Evolutionary conservation across 805 yeast species (phyloP), one percentile per base, ranked within the genome.

Genomic region (Candida peoriensis): DNA sequence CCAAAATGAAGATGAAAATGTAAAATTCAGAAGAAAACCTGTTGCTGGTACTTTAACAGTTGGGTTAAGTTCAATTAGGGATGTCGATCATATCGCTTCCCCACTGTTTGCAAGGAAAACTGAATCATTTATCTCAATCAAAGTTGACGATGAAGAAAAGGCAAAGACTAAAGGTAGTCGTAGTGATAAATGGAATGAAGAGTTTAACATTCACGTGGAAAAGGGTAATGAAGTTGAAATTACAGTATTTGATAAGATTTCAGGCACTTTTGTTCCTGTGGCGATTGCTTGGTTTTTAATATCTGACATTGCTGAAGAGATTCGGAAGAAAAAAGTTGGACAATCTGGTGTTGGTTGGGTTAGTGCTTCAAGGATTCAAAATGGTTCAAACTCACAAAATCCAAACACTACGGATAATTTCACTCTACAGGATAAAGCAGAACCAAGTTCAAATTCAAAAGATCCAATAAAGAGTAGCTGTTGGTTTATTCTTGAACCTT

Each of bases 401-500:
- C 37, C 47, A 20, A 50, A 37, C 27, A 43, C 52, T 11, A 36
- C 53, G 20, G 57, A 48, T 24, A 49, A 48, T 30, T 48, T 50
- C 39, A 44, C 52, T 2, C 13, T 41, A 15, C 36, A 46, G 33
- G 38, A 45, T n/a, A 38, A 33, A 13, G 26, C 33, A 35, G 39
- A 30, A 16, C 13, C 28, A 29, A 8, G 29, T 33, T 11, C 20
- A 19, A 34, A 24, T 23, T 30, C 57, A 37, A 42, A 38, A 25
- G 47, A 45, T 17, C 54, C 58, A 21, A 43, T 78, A 18, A 70
- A 68, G 30, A 70, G 85, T 11, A 82, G 79, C 35, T 72, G 85
- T 6, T 93, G 97, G 97, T 83, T 86, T 53, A 79, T 82, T 37
- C 66, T 93, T 42, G 98, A 90, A 58, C 97, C 98, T 8, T 78